Percentiles rank a stretch among this genome's conserved stretches.
These are phyloP conservation scores for Pythium diclinum DNA, from an alignment of 352 stramenopile genomes.

Conservation along the genomic window DNA sequence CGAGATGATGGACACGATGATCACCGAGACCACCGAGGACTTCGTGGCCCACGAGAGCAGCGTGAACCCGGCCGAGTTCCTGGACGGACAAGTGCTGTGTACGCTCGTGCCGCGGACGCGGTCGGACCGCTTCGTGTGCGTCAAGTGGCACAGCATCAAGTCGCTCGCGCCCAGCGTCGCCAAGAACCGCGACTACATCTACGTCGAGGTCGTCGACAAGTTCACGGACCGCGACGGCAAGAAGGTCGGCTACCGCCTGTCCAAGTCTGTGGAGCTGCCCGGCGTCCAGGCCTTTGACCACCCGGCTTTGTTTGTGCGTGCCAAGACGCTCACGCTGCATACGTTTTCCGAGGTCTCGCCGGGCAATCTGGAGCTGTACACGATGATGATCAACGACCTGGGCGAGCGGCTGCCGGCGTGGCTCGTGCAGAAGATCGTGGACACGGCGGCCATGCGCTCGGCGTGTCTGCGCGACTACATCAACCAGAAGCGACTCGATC, in stretches of 20 bases:
- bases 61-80: slow-evolving; percentile 71
- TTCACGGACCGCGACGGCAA: slow-evolving; percentile 63
- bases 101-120: slow-evolving; percentile 63
- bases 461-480: slow-evolving; percentile 77
- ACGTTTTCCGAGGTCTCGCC: slow-evolving; percentile 61
- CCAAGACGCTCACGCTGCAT: slow-evolving; percentile 71
- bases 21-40: slow-evolving; percentile 62
- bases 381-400: slow-evolving; percentile 82
- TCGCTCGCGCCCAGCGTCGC: slow-evolving; percentile 68
- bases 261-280: slow-evolving; percentile 74
- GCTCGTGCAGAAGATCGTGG: slow-evolving; percentile 82
- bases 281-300: slow-evolving; percentile 41
- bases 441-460: slow-evolving; percentile 67
- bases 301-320: slow-evolving; percentile 59
- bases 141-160: slow-evolving; percentile 82
- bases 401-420: slow-evolving; percentile 70
- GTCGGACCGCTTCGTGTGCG: slow-evolving; percentile 66
- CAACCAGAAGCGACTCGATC: slow-evolving; percentile 68
- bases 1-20: slow-evolving; percentile 77
- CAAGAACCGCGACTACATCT: slow-evolving; percentile 80
- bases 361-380: slow-evolving; percentile 65
- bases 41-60: slow-evolving; percentile 62
- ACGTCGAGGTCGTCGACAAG: slow-evolving; percentile 79
- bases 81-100: slow-evolving; percentile 74
- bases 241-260: slow-evolving; percentile 64